phyloP scores from a whole-genome alignment of 2,329 filamentous ascomycete genomes.

The Rutstroemia sydowiana region DNA sequence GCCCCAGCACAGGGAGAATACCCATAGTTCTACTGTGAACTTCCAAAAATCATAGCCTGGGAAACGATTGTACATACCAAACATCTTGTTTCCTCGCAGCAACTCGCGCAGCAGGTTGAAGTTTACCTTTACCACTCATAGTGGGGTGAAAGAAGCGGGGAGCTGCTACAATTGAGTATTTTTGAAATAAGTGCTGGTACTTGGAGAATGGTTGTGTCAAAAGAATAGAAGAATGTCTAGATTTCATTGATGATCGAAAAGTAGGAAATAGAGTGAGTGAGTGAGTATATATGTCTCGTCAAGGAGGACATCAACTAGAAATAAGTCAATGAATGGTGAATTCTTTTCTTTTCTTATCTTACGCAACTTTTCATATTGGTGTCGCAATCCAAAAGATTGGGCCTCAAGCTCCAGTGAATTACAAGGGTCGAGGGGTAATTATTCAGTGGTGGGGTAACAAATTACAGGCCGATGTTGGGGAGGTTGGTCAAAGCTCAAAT shows the following conservation, averaged over 20 bases:
- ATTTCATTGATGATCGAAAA: conserved; percentile 11
- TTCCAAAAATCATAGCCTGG: not conserved
- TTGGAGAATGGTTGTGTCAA: conserved; percentile 2
- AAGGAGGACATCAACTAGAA: not conserved
- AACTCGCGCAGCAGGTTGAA: conserved; percentile 47
- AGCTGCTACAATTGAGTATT: not conserved
- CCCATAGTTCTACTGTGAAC: too few species aligned
- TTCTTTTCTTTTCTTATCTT: not conserved
- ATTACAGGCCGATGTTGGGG: too few species aligned
- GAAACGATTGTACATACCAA: conserved; percentile 36
- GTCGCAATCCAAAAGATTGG: conserved; percentile 1
- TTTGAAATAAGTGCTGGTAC: not conserved
- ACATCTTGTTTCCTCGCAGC: conserved; percentile 50
- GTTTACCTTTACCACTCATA: conserved; percentile 25
- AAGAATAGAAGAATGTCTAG: conserved; percentile 6
- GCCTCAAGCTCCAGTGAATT: too few species aligned
- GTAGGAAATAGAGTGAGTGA: not conserved
- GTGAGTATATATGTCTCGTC: not conserved
- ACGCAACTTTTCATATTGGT: not conserved
- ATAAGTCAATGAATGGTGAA: too few species aligned
- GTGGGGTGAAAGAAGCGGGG: conserved; percentile 20
- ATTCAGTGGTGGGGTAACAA: not conserved
- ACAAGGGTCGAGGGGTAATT: not conserved
- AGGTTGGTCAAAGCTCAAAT: too few species aligned
- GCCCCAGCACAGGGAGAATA: not conserved